phyloP scores from a whole-genome alignment of 805 yeast genomes.

The Cyberlindnera subsufficiens region DNA sequence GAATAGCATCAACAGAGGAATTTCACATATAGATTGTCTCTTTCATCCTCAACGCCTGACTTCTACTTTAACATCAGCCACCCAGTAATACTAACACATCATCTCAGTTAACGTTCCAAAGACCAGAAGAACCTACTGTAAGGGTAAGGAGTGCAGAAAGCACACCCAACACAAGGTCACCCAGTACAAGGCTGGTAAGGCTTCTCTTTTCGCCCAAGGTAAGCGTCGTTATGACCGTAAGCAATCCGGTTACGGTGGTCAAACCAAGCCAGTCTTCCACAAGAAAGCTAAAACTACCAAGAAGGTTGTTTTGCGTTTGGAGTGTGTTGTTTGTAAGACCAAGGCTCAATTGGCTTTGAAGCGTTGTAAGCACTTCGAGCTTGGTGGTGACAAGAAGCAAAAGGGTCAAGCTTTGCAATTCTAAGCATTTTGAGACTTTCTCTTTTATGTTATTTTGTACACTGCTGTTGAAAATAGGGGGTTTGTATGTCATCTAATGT shows the following conservation, averaged over 20 bases:
- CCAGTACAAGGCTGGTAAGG: slow-evolving; percentile 99
- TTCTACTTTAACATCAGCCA: neutral
- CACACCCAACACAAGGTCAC: slow-evolving; percentile 99
- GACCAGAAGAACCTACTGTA: slow-evolving; percentile 99
- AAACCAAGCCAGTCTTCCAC: slow-evolving; percentile 99
- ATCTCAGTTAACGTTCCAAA: slow-evolving; percentile 96
- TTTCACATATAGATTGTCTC: neutral
- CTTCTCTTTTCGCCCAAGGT: slow-evolving; percentile 99
- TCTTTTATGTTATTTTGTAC: slow-evolving; percentile 5
- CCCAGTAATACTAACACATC: slow-evolving; percentile 18
- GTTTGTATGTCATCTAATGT: slow-evolving; percentile 24
- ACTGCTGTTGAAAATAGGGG: slow-evolving; percentile 16
- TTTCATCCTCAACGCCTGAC: neutral
- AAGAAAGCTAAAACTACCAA: slow-evolving; percentile 99
- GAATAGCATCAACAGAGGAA: too few species aligned
- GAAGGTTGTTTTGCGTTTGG: slow-evolving; percentile 99
- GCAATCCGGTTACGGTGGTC: slow-evolving; percentile 99
- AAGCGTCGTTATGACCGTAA: slow-evolving; percentile 99
- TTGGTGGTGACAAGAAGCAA: slow-evolving; percentile 99
- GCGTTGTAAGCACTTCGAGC: slow-evolving; percentile 99
- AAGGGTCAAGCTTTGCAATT: slow-evolving; percentile 99
- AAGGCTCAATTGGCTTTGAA: slow-evolving; percentile 95
- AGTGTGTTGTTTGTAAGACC: slow-evolving; percentile 98
- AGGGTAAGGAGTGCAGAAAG: slow-evolving; percentile 97
- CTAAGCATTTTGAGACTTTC: slow-evolving; percentile 40